Conservation (phyloP, 495 filamentous ascomycete genomes). For the Daldinia caldariorum region DNA sequence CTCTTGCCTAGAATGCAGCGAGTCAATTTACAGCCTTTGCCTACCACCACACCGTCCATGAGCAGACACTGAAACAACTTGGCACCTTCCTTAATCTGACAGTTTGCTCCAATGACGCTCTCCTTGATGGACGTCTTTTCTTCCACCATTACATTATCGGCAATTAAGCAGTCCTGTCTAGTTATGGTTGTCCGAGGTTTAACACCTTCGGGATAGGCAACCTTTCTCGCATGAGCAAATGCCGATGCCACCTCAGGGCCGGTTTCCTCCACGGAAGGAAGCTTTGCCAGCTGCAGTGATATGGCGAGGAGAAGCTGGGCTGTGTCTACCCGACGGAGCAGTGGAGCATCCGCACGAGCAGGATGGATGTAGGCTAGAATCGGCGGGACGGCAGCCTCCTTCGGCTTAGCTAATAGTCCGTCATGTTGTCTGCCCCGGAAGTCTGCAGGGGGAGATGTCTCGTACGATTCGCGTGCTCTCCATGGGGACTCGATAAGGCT, state of each 20-base stretch:
- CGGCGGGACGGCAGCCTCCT: conserved; percentile 64
- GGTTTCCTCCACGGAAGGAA: conserved; percentile 71
- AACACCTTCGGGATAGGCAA: conserved; percentile 80
- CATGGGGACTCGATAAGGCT: conserved; percentile 39
- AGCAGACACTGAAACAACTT: conserved; percentile 82
- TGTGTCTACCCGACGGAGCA: conserved; percentile 90
- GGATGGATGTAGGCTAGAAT: conserved; percentile 82
- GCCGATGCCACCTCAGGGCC: conserved; percentile 68
- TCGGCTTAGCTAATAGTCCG: conserved; percentile 31
- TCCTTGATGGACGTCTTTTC: conserved; percentile 88
- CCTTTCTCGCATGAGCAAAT: conserved; percentile 78
- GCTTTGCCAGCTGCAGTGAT: conserved; percentile 86
- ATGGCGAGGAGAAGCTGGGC: conserved; percentile 78
- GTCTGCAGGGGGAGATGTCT: conserved; percentile 41
- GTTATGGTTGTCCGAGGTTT: conserved; percentile 80
- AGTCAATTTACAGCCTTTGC: conserved; percentile 76
- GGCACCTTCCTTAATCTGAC: conserved; percentile 82
- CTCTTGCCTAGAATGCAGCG: conserved; percentile 84
- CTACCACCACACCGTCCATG: conserved; percentile 89
- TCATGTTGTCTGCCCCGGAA: conserved; percentile 28
- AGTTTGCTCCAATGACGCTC: conserved; percentile 84
- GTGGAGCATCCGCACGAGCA: conserved; percentile 53
- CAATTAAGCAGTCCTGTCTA: conserved; percentile 78
- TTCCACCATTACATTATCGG: conserved; percentile 84
- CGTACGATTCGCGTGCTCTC: conserved; percentile 40